Evolutionary conservation across 2,329 filamentous ascomycete genomes (phyloP).

Genomic region (Periconia macrospinosa): DNA sequence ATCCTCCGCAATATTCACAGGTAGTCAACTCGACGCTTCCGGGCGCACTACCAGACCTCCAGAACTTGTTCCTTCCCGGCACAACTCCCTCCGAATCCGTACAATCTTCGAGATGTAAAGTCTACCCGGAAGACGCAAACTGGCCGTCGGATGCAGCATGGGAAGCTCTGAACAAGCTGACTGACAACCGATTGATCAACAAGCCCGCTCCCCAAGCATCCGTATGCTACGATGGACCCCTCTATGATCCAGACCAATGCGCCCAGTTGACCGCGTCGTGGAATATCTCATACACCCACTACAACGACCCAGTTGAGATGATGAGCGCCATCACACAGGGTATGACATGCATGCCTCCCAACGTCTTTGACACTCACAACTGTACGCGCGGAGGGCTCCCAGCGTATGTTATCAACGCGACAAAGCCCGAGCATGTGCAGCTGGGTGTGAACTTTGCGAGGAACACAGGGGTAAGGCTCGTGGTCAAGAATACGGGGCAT

Average conservation of each 20-base stretch:
- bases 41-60: constrained; percentile 19
- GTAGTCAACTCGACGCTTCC: constrained; percentile 23
- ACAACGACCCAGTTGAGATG: constrained; percentile 40
- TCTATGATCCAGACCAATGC: constrained; percentile 34
- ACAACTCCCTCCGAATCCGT: constrained; percentile 11
- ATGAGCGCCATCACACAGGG: constrained; percentile 42
- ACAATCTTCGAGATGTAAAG: constrained; percentile 48
- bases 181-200: constrained; percentile 28
- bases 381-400: constrained; percentile 42
- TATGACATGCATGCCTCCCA: constrained; percentile 40
- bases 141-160: constrained; percentile 56
- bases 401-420: constrained; percentile 40
- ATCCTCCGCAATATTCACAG: neutral
- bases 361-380: constrained; percentile 36
- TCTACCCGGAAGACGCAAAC: constrained; percentile 47
- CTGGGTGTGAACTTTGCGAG: constrained; percentile 41
- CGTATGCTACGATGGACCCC: constrained; percentile 35
- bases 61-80: constrained; percentile 22
- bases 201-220: constrained; percentile 33
- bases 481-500: constrained; percentile 42
- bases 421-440: constrained; percentile 38
- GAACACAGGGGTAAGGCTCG: constrained; percentile 34
- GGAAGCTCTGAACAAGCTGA: constrained; percentile 48
- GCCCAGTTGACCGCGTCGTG: constrained; percentile 32
- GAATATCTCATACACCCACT: constrained; percentile 36